Conservation (phyloP, 805 yeast genomes). For the Ogataea wickerhamii region DNA sequence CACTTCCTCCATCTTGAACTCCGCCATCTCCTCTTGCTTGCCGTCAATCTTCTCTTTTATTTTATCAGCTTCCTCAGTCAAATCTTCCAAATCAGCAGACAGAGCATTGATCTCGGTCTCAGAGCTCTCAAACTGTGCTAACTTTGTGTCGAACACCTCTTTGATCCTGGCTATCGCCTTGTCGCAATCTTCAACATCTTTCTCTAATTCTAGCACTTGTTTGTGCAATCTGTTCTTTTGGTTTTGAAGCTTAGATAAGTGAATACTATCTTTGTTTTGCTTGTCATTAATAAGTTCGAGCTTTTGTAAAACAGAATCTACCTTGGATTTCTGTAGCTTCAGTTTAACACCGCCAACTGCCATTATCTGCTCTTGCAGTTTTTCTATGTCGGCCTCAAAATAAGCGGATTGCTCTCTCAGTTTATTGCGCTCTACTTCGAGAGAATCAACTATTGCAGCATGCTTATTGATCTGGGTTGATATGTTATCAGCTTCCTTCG, state of each 20-base stretch:
- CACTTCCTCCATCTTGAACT: slow-evolving; percentile 59
- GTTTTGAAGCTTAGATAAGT: slow-evolving; percentile 58
- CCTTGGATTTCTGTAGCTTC: slow-evolving; percentile 75
- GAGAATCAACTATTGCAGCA: slow-evolving; percentile 30
- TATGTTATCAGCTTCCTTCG: slow-evolving; percentile 14
- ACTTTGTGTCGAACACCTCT: slow-evolving; percentile 25
- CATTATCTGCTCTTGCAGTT: slow-evolving; percentile 73
- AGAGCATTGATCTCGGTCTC: slow-evolving; percentile 33
- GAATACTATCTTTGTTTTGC: slow-evolving; percentile 52
- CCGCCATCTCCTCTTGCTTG: slow-evolving; percentile 45
- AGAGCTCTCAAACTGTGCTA: slow-evolving; percentile 27
- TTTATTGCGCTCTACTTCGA: slow-evolving; percentile 27
- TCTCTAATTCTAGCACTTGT: slow-evolving; percentile 41
- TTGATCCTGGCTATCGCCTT: slow-evolving; percentile 35
- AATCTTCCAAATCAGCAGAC: slow-evolving; percentile 34
- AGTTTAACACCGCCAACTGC: slow-evolving; percentile 87
- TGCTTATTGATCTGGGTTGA: slow-evolving; percentile 20
- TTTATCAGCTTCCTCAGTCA: slow-evolving; percentile 39
- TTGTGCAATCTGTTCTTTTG: slow-evolving; percentile 56
- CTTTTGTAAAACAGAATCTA: slow-evolving; percentile 67
- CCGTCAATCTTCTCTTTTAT: slow-evolving; percentile 39
- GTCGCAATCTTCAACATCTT: slow-evolving; percentile 40
- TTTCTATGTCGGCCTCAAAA: slow-evolving; percentile 52
- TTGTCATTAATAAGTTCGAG: slow-evolving; percentile 57
- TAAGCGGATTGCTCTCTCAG: slow-evolving; percentile 54